Base-by-base conservation (phyloP, 2,329 filamentous ascomycete genomes). In the Exophiala spinifera region DNA sequence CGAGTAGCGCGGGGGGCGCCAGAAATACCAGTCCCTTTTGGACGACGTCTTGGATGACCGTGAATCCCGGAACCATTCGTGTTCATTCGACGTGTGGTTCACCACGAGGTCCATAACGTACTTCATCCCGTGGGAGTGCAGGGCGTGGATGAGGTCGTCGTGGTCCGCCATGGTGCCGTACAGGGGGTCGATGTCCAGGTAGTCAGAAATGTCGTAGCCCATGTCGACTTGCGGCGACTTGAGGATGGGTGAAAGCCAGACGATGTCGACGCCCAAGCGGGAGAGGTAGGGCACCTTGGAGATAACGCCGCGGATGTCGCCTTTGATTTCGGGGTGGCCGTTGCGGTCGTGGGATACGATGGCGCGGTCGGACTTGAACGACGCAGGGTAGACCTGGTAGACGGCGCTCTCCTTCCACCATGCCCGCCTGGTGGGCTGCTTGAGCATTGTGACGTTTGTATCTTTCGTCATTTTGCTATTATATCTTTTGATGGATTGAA, bases 11-110 rank as follows among this genome's bases (percentile, higher is more conserved):
- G 79, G 76, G 1, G 80, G 79, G 53, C 64, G 74, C 75, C 72
- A 75, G 59, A 84, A 79, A 63, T 87, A 88, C 85, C 85, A 90
- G 66, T 87, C 79, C 1, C 86, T 75, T 65, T 87, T 87, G 6
- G 83, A 76, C 63, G 76, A 86, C 59, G 80, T 74, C 53, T 77
- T 82, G 33, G 80, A 83, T 33, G 79, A 79, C 45, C 82, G 75
- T 1, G 83, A 86, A 63, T 88, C 79, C 45, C 80, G 76, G 70
- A 89, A 89, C 86, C 86, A 91, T 4, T 77, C 76, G 46, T 63
- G 57, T 51, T 70, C 65, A 43, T 72, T 64, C 3, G 68, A 71
- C 3, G 74, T 75, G 60, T 76, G 74, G 57, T 76, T 76, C 39
- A 75, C 67, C 1, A 75, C 74, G 10, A 77, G 65, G 48, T 77